phyloP scores from a whole-genome alignment of 768 basidiomycete genomes.

The Lactifluus subvellereus region DNA sequence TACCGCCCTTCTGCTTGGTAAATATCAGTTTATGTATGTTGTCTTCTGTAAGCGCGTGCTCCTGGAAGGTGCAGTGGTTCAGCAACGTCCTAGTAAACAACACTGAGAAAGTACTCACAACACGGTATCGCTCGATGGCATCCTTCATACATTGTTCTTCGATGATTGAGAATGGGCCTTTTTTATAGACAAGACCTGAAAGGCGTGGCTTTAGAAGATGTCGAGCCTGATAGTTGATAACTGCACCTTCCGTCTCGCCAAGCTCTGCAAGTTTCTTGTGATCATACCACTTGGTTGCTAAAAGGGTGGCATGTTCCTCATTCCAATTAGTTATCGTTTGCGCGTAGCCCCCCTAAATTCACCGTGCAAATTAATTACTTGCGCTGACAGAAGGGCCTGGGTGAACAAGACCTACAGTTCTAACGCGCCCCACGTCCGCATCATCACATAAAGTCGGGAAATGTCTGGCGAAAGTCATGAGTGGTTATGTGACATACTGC shows the following conservation, averaged over 20 bases:
- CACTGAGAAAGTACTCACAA: not conserved
- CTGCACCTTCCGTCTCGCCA: conserved; percentile 5
- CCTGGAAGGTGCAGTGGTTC: not conserved
- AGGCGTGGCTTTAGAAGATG: not conserved
- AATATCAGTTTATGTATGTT: not conserved
- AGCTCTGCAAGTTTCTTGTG: conserved; percentile 4
- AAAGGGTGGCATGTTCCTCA: not conserved
- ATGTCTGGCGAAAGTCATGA: not conserved
- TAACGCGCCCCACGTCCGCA: not conserved
- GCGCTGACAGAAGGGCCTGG: too few relatives aligned
- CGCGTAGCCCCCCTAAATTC: not conserved
- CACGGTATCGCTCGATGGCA: conserved; percentile 7
- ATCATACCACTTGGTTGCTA: conserved; percentile 11
- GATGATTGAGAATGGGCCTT: not conserved
- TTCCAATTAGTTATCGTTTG: not conserved
- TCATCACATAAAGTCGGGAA: not conserved
- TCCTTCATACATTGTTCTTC: conserved; percentile 6
- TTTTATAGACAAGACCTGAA: conserved; percentile 12
- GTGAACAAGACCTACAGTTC: not conserved
- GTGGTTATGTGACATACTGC: not conserved
- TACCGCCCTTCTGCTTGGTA: conserved; percentile 4
- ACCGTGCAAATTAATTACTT: not conserved
- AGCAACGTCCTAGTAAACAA: not conserved
- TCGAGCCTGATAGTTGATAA: not conserved
- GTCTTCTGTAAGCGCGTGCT: conserved; percentile 1